Evolutionary conservation across 2,329 filamentous ascomycete genomes (phyloP).

Genomic region (Chaetomiaceae sp.): DNA sequence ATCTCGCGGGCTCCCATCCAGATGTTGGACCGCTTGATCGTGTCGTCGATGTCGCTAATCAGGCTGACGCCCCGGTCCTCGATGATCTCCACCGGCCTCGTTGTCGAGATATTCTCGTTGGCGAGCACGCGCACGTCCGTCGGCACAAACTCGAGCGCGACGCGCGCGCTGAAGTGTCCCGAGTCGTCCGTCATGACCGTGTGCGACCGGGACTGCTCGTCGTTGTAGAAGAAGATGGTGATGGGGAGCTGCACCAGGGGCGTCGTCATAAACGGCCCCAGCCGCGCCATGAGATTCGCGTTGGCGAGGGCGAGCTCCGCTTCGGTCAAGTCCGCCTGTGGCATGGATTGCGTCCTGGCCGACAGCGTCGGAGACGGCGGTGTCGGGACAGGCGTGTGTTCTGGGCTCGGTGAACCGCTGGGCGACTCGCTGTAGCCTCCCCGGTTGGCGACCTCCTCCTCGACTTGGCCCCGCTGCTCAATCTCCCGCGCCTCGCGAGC

Average conservation of each 20-base stretch:
- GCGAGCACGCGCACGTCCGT: slow-evolving; percentile 84
- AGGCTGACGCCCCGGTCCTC: slow-evolving; percentile 77
- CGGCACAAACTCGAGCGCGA: slow-evolving; percentile 80
- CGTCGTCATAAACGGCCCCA: slow-evolving; percentile 84
- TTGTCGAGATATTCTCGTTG: slow-evolving; percentile 75
- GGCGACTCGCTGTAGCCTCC: slow-evolving; percentile 69
- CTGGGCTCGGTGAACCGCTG: slow-evolving; percentile 37
- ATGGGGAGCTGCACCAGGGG: slow-evolving; percentile 72
- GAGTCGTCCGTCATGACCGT: slow-evolving; percentile 81
- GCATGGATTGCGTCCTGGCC: slow-evolving; percentile 30
- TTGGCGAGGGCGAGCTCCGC: slow-evolving; percentile 76
- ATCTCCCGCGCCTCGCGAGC: slow-evolving; percentile 71
- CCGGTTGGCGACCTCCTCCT: slow-evolving; percentile 62
- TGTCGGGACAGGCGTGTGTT: slow-evolving; percentile 34
- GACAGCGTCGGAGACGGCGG: slow-evolving; percentile 40
- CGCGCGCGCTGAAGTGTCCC: slow-evolving; percentile 79
- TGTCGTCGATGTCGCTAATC: slow-evolving; percentile 97
- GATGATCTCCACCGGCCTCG: slow-evolving; percentile 70
- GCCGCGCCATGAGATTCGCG: slow-evolving; percentile 75
- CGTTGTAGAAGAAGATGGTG: slow-evolving; percentile 93
- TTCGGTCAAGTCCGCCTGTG: slow-evolving; percentile 56
- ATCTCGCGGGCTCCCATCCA: slow-evolving; percentile 82
- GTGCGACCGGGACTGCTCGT: slow-evolving; percentile 71
- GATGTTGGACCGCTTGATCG: slow-evolving; percentile 92
- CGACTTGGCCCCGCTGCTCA: slow-evolving; percentile 61